Base-by-base conservation (phyloP, 768 basidiomycete species). In the Cystobasidium onofrii region DNA sequence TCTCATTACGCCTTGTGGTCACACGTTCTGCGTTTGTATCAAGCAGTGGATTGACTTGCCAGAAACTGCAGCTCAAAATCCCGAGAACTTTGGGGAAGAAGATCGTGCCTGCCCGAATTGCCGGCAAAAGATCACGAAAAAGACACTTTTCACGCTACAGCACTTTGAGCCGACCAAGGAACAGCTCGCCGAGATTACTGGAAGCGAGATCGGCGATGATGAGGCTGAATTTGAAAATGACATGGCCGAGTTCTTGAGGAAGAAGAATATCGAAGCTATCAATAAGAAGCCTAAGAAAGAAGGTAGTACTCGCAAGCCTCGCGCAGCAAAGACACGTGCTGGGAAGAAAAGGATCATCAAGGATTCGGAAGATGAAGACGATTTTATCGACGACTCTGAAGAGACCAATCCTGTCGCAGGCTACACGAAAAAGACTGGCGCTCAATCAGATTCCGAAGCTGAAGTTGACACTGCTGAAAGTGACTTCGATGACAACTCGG, bases 161-260 rank as follows among this genome's bases (percentile, higher is more conserved):
- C 57, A 60, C 27, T 60, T 60, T 23, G 57, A 60, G 33, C 57
- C 57, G 27, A 60, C 57, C 4, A 60, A 34, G 25, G 57, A 60
- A 60, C 57, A 60, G 57, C 25, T 60, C 31, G 57, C 57, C 20
- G 57, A 60, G 23, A 60, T 60, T 34, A 60, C 57, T 60, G 57
- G 57, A 12, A 60, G 17, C 12, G 57, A 60, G 33, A 13, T 34
- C 25, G 20, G 6, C 6, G 25, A 60, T 29, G 57, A 60, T 60
- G 13, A 60, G 23, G 57, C 27, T 6, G 20, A 60, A 4, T 60
- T 60, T 60, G 57, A 60, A 29, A 27, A 29, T 15, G 57, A 60
- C 17, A 29, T 60, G 23, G 10, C 33, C 13, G 9, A 12, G 23
- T 60, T 27, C 27, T 34, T 60, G 29, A 60, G 31, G 33, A 12